A percentile compares a stretch with the other conserved stretches of the same genome.
phyloP scores from a whole-genome alignment of 2,329 filamentous ascomycete species.

The Pyricularia pennisetigena region DNA sequence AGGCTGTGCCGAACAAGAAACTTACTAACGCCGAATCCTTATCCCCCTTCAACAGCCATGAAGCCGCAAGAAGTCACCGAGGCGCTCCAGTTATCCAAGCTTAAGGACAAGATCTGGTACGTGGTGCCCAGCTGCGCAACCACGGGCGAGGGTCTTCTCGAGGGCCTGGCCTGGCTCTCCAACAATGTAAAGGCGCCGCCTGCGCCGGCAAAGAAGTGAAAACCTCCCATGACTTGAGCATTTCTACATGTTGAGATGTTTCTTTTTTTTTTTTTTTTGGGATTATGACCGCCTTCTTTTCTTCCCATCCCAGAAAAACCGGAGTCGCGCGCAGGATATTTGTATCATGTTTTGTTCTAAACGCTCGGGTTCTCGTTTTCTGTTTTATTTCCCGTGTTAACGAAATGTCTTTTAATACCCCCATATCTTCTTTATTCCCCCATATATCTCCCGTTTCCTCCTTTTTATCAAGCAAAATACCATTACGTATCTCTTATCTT shows the following conservation, averaged over 20 bases:
- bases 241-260: background rate
- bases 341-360: constrained; percentile 1
- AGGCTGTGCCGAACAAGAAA: background rate
- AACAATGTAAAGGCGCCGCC: constrained; percentile 68
- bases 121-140: constrained; percentile 77
- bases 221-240: background rate
- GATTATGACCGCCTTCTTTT: background rate
- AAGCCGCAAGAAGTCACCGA: constrained; percentile 72
- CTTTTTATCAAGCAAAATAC: background rate
- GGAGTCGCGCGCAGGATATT: constrained; percentile 4
- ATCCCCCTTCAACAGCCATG: constrained; percentile 45
- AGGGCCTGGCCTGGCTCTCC: constrained; percentile 74
- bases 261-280: background rate
- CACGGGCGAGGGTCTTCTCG: constrained; percentile 69
- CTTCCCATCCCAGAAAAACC: background rate
- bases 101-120: constrained; percentile 80
- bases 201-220: constrained; percentile 44
- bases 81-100: constrained; percentile 61
- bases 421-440: background rate
- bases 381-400: constrained; percentile 3
- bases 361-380: constrained; percentile 1
- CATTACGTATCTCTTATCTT: background rate
- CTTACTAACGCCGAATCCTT: background rate
- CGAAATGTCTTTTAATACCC: constrained; percentile 3
- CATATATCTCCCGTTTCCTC: constrained; percentile 1